Evolutionary conservation across 163 green algal genomes (phyloP), one percentile per base, ranked within the genome.

Genomic region (Scenedesmus sp.): DNA sequence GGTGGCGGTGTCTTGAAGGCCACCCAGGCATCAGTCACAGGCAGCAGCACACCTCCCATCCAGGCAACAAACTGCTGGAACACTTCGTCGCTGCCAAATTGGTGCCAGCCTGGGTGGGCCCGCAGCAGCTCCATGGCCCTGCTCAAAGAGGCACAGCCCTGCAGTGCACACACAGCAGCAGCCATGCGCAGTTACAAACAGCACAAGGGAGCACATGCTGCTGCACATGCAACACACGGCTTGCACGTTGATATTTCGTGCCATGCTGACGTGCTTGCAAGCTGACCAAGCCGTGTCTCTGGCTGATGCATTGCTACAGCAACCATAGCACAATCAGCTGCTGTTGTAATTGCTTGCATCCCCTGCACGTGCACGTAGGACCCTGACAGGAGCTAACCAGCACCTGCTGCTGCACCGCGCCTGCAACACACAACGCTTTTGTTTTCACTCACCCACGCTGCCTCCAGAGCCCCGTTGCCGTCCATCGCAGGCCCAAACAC

Each of bases 61-160:
- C 77, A 85, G 77, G 8, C 26, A 15, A 62, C 77, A 59, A 85
- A 85, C 77, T 62, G 54, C n/a, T 8, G 55, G 83, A 67, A 57
- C 4, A 15, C 55, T n/a, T 88, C 57, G 5, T 52, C 23, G 57
- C n/a, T 54, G 57, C 57, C n/a, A 88, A 88, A 88, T 12, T n/a
- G 13, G 1, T 23, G 77, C 77, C 77, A 85, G 57, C 34, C 57
- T 34, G 83, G 77, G 46, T 85, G 77, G 77, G 26, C 52, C 20
- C 86, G 52, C 62, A 92, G 64, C 64, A 92, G 89, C 62, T 92
- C 89, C 82, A 92, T 77, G 13, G 88, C 88, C 46, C 52, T 57
- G n/a, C 52, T 82, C 52, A 91, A 67, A 8, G 76, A 88, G 10
- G 88, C 74, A 67, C 76, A 90, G 57, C 59, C 57, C 57, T 88